phyloP scores from a whole-genome alignment of 2,329 filamentous ascomycete genomes.

The Alternaria panax region DNA sequence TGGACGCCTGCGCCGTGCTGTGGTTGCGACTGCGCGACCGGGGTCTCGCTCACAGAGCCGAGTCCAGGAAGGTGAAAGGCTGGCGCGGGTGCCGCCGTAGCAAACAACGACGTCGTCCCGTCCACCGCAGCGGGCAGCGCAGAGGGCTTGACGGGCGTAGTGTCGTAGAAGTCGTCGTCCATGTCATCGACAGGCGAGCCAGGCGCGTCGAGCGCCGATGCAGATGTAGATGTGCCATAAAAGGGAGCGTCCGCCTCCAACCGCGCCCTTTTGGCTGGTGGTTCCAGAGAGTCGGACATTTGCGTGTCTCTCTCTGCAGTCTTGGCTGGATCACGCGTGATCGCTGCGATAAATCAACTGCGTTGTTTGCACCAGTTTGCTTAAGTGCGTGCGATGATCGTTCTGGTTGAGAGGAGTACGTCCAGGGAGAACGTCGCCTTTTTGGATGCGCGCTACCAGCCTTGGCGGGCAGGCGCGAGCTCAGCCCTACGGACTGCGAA shows the following conservation, averaged over 20 bases:
- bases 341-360: slow-evolving; percentile 37
- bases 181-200: slow-evolving; percentile 50
- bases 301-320: slow-evolving; percentile 33
- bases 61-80: slow-evolving; percentile 47
- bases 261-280: slow-evolving; percentile 53
- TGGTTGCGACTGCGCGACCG: slow-evolving; percentile 28
- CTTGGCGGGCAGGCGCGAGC: slow-evolving; percentile 29
- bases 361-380: slow-evolving; percentile 38
- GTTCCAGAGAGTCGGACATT: slow-evolving; percentile 48
- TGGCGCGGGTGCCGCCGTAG: slow-evolving; percentile 34
- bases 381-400: slow-evolving; percentile 36
- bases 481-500: slow-evolving; percentile 30
- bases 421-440: slow-evolving; percentile 33
- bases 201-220: slow-evolving; percentile 46
- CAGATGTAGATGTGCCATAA: slow-evolving; percentile 39
- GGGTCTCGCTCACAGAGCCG: slow-evolving; percentile 38
- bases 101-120: slow-evolving; percentile 25
- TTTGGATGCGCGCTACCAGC: slow-evolving; percentile 34
- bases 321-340: slow-evolving; percentile 34
- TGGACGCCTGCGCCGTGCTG: slow-evolving; percentile 25
- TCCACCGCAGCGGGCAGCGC: slow-evolving; percentile 28
- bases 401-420: slow-evolving; percentile 22
- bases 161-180: slow-evolving; percentile 52
- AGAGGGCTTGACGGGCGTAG: slow-evolving; percentile 39
- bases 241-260: slow-evolving; percentile 49